Conservation (phyloP, 2,329 filamentous ascomycete species). For the Trichoderma citrinoviride region DNA sequence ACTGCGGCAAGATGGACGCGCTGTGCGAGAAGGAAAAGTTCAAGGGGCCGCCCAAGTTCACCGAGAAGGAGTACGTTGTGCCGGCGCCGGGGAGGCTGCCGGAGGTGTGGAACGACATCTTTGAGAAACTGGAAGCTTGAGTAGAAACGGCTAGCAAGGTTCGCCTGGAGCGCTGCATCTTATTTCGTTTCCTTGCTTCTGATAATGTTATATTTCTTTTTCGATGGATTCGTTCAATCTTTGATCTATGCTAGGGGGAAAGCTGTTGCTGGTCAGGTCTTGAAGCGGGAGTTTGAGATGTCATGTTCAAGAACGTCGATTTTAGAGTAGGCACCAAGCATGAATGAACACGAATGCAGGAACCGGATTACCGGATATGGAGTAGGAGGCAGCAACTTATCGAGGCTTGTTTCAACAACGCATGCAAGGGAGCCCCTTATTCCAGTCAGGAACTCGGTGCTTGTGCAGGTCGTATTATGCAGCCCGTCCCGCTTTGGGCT, state of each 20-base stretch:
- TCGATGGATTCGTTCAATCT: background rate
- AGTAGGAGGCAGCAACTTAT: background rate
- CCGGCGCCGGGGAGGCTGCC: constrained; percentile 37
- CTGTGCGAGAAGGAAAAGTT: constrained; percentile 44
- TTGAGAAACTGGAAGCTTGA: constrained; percentile 23
- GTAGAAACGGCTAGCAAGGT: background rate
- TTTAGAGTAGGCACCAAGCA: background rate
- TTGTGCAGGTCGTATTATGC: background rate
- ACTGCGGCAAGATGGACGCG: constrained; percentile 52
- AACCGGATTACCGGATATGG: background rate
- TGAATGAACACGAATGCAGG: background rate
- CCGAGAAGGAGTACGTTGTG: constrained; percentile 36
- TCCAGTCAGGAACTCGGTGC: background rate
- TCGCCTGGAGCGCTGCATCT: background rate
- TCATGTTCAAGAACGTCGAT: background rate
- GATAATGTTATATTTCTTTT: background rate
- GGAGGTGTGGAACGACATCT: constrained; percentile 30
- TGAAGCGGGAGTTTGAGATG: background rate
- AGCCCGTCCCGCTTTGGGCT: background rate
- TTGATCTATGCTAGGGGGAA: background rate
- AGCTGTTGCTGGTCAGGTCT: too few species aligned
- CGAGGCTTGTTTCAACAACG: background rate
- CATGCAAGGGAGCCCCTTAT: background rate
- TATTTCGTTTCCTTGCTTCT: background rate
- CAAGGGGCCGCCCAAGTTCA: constrained; percentile 47